Conservation (phyloP, 2,329 filamentous ascomycete genomes). For the Shiraia bambusicola region DNA sequence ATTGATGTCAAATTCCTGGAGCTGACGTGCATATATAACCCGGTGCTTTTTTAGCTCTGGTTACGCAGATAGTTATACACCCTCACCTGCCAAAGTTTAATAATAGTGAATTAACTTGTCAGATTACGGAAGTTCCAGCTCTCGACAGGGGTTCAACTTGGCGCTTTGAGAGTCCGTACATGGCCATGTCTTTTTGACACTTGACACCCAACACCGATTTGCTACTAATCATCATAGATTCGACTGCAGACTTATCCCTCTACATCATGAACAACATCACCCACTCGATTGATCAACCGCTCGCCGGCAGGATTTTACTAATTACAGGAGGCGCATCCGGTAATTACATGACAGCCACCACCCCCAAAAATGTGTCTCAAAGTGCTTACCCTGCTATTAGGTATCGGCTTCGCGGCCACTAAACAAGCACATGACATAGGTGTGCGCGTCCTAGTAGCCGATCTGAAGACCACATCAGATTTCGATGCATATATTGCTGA, state of each 20-base stretch:
- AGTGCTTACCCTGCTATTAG: constrained; percentile 14
- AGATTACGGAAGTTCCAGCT: too few relatives aligned
- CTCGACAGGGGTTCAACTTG: too few relatives aligned
- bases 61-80: too few relatives aligned
- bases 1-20: not conserved
- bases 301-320: constrained; percentile 36
- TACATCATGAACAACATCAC: constrained; percentile 2
- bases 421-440: constrained; percentile 30
- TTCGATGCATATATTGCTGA: constrained; percentile 20
- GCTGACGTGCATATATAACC: too few relatives aligned
- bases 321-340: constrained; percentile 42
- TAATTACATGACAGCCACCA: too few relatives aligned
- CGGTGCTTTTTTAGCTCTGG: too few relatives aligned
- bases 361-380: too few relatives aligned
- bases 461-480: constrained; percentile 25
- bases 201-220: too few relatives aligned
- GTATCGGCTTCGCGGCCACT: constrained; percentile 36
- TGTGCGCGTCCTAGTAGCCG: constrained; percentile 26
- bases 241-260: not conserved
- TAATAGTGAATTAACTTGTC: too few relatives aligned
- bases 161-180: too few relatives aligned
- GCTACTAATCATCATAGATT: not conserved
- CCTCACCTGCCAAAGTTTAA: too few relatives aligned
- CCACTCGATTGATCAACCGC: constrained; percentile 30
- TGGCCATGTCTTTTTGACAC: too few relatives aligned